Percentiles rank a stretch among this genome's conserved stretches.
phyloP scores from a whole-genome alignment of 164 flowering plant species.

The Cinnamomum micranthum region DNA sequence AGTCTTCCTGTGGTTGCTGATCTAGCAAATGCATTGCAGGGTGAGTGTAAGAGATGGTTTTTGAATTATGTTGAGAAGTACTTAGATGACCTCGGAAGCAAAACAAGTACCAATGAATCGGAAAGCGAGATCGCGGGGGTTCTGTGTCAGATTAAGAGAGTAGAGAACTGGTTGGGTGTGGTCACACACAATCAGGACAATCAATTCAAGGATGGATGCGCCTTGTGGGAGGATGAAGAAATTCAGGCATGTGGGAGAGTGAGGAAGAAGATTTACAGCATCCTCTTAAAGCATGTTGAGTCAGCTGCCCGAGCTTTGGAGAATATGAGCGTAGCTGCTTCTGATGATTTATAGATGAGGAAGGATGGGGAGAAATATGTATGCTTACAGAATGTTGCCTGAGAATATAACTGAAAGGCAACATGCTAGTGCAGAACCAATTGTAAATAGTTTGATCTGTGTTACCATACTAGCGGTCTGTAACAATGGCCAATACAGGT shows the following conservation, averaged over 20 bases:
- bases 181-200: constrained; percentile 16
- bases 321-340: constrained; percentile 13
- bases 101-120: constrained; percentile 17
- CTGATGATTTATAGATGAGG: constrained; percentile 9
- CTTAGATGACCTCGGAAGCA: constrained; percentile 36
- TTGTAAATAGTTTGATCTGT: too few species aligned
- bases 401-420: too few species aligned
- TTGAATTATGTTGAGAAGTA: constrained; percentile 41
- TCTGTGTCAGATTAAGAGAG: constrained; percentile 48
- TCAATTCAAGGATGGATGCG: constrained; percentile 5
- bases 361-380: neutral
- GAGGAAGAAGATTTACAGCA: constrained; percentile 45
- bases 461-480: too few species aligned
- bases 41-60: constrained; percentile 43
- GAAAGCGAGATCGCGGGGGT: constrained; percentile 34
- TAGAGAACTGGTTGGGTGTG: constrained; percentile 49
- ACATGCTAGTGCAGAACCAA: too few species aligned
- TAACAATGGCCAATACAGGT: too few species aligned
- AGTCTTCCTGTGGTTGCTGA: constrained; percentile 19
- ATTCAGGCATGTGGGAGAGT: constrained; percentile 37
- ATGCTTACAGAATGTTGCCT: too few species aligned
- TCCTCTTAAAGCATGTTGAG: constrained; percentile 52
- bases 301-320: constrained; percentile 39
- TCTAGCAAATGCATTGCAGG: constrained; percentile 33
- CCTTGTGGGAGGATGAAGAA: constrained; percentile 20